Evolutionary conservation across 1,284 basidiomycete species (phyloP).

Genomic region (Mycena sp.): DNA sequence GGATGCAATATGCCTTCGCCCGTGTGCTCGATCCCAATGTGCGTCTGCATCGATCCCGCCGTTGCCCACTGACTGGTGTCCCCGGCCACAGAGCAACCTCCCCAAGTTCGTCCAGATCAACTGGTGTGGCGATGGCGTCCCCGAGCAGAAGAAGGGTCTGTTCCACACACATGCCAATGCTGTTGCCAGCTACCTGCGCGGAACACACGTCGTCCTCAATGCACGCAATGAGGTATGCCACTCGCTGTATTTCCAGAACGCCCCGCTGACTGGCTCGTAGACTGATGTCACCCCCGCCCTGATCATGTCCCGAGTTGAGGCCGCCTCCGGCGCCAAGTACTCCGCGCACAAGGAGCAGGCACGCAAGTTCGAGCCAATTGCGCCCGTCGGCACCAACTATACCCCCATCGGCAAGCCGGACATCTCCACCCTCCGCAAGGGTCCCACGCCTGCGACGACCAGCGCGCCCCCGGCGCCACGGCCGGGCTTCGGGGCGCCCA

Average conservation of each 20-base stretch:
- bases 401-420: slow-evolving; percentile 77
- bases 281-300: slow-evolving; percentile 81
- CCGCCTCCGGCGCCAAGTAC: slow-evolving; percentile 94
- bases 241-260: not conserved
- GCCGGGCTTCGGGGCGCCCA: slow-evolving; percentile 57
- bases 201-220: slow-evolving; percentile 90
- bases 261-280: slow-evolving; percentile 46
- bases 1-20: slow-evolving; percentile 95
- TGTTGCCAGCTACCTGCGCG: slow-evolving; percentile 85
- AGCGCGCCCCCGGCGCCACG: slow-evolving; percentile 51
- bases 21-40: slow-evolving; percentile 91
- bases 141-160: slow-evolving; percentile 90
- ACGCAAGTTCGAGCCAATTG: slow-evolving; percentile 73
- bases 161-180: slow-evolving; percentile 90
- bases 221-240: slow-evolving; percentile 86
- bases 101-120: slow-evolving; percentile 31
- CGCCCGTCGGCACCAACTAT: slow-evolving; percentile 78
- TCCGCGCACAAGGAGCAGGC: slow-evolving; percentile 75
- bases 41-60: slow-evolving; percentile 36
- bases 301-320: slow-evolving; percentile 90
- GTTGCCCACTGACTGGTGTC: not conserved
- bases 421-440: slow-evolving; percentile 67
- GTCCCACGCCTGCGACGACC: slow-evolving; percentile 52
- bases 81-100: slow-evolving; percentile 69
- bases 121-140: slow-evolving; percentile 65